phyloP scores from a whole-genome alignment of 2,329 filamentous ascomycete species.

The Neopestalotiopsis clavispora region DNA sequence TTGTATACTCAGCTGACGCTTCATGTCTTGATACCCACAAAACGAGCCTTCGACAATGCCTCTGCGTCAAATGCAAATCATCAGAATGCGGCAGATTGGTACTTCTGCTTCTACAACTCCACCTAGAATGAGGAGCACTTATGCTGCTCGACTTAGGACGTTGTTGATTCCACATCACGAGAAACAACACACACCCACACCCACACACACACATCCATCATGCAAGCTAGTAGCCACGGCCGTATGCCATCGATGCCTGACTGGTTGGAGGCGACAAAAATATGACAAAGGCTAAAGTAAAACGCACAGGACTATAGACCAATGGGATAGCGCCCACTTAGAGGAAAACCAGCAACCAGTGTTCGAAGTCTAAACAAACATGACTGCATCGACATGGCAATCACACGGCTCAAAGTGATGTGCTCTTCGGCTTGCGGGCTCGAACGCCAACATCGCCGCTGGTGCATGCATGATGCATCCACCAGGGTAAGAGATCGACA shows the following conservation, averaged over 20 bases:
- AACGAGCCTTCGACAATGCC: neutral
- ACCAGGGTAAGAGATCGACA: neutral
- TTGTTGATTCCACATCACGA: neutral
- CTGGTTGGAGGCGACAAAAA: neutral
- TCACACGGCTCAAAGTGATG: neutral
- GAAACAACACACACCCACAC: neutral
- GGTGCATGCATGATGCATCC: neutral
- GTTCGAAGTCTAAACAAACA: neutral
- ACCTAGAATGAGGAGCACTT: neutral
- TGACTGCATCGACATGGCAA: neutral
- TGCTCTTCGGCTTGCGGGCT: neutral
- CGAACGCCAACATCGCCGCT: neutral
- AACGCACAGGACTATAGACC: neutral
- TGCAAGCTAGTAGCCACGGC: neutral
- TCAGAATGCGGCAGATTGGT: neutral
- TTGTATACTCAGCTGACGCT: neutral
- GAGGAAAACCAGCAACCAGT: neutral
- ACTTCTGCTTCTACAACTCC: neutral
- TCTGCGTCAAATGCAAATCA: neutral
- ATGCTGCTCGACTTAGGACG: neutral
- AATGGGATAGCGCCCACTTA: neutral
- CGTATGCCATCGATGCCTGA: neutral
- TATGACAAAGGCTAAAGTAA: constrained; percentile 1
- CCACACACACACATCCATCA: neutral
- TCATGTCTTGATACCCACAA: no score